phyloP scores from a whole-genome alignment of 1,284 basidiomycete genomes.

The Puccinia triticina region DNA sequence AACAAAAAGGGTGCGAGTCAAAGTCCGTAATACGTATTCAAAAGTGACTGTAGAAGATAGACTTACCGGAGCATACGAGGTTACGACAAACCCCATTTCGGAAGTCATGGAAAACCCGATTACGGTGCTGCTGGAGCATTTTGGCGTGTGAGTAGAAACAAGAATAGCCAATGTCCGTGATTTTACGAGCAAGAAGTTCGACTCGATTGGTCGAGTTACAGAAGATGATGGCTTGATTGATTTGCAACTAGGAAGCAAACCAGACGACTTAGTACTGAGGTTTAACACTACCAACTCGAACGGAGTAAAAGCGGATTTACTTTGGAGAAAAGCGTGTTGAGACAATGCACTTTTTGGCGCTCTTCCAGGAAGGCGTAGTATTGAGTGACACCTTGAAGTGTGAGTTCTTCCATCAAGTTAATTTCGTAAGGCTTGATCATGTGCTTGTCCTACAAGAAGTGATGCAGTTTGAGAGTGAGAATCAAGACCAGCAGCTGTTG shows the following conservation, averaged over 20 bases:
- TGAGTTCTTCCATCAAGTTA: constrained; percentile 99
- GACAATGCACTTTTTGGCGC: constrained; percentile 97
- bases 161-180: constrained; percentile 97
- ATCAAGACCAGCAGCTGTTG: neutral
- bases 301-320: constrained; percentile 61
- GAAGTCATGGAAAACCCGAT: constrained; percentile 99
- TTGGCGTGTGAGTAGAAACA: constrained; percentile 99
- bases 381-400: constrained; percentile 96
- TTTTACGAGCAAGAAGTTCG: constrained; percentile 97
- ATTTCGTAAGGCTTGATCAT: constrained; percentile 97
- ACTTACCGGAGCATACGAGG: constrained; percentile 78
- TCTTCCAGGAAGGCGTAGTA: constrained; percentile 99
- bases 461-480: constrained; percentile 11
- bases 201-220: constrained; percentile 99
- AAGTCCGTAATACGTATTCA: neutral
- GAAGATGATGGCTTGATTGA: constrained; percentile 99
- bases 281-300: constrained; percentile 34
- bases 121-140: constrained; percentile 98
- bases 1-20: neutral
- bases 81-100: constrained; percentile 96
- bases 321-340: constrained; percentile 96
- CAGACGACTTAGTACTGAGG: constrained; percentile 15
- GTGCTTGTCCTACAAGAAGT: constrained; percentile 77
- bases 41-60: neutral
- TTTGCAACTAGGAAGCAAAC: constrained; percentile 75